Evolutionary conservation across 352 stramenopile genomes (phyloP), one percentile per base, ranked within the genome.

Genomic region (Globisporangium nodosum): DNA sequence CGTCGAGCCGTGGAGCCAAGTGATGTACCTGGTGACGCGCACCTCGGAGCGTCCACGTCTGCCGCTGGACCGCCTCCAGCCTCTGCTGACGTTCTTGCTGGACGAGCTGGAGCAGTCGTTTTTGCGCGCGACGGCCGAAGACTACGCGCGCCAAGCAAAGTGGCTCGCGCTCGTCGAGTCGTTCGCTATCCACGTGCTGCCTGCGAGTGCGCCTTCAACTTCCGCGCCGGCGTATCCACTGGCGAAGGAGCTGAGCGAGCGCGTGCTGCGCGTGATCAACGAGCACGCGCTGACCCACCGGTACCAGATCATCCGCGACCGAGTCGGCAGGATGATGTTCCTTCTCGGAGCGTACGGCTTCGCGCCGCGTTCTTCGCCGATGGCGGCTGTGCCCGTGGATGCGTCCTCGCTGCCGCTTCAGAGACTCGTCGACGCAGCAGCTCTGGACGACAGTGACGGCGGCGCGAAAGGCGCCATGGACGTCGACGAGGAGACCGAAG

Each of bases 291-390:
- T 92, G 47, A 64, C 75, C 0, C 83, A 92, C 39, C 81, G 74
- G 50, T 92, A 92, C 76, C 87, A 88, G 61, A 90, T 90, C 54
- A 87, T 92, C 16, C 78, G 83, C 21, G 80, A 92, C 43, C 71
- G 69, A 31, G 76, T 73, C 4, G 83, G 69, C 3, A 73, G 76
- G 42, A 65, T 87, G 49, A 48, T 91, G 16, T 90, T 84, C 53
- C 56, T 90, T n/a, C 52, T 92, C 16, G 60, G 70, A 1, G 46
- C 55, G 35, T 71, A 66, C 39, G 52, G 24, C 7, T 66, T 57
- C 42, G 40, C 33, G 3, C n/a, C 55, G 16, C 33, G 37, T 3
- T 27, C 51, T 27, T 65, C 68, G 11, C 18, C 35, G 24, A 24
- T 54, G n/a, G 24, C 46, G 4, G 3, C 16, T 9, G 50, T 57